Evolutionary conservation across 805 yeast species (phyloP).

Genomic region (Saccharomyces cerevisiae): DNA sequence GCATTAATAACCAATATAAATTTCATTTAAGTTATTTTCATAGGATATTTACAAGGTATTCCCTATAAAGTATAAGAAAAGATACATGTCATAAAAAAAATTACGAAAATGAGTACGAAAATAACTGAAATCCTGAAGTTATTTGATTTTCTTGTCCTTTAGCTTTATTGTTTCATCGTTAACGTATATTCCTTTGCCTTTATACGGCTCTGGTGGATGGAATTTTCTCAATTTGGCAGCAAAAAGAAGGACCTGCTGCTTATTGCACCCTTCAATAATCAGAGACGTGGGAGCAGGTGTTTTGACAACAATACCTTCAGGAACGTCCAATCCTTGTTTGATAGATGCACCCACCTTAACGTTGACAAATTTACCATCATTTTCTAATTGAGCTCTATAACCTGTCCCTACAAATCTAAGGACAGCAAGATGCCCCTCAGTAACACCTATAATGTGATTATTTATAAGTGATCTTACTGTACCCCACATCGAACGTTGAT

Average conservation of each 20-base stretch:
- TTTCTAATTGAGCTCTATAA: constrained; percentile 77
- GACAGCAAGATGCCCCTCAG: constrained; percentile 86
- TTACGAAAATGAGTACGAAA: background rate
- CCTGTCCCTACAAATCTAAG: constrained; percentile 94
- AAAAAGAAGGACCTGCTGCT: constrained; percentile 77
- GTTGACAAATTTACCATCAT: constrained; percentile 47
- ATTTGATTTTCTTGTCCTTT: constrained; percentile 91
- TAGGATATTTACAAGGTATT: background rate
- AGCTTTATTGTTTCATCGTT: constrained; percentile 84
- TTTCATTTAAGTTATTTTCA: background rate
- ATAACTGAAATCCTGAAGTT: background rate
- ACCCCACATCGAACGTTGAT: constrained; percentile 92
- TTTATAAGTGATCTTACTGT: constrained; percentile 72
- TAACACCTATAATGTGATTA: constrained; percentile 77
- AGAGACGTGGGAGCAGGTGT: constrained; percentile 83
- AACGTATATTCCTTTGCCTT: constrained; percentile 94
- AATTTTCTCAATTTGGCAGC: constrained; percentile 81
- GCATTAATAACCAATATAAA: no score
- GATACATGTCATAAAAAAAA: background rate
- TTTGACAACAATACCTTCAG: constrained; percentile 63
- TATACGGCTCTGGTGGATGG: constrained; percentile 96
- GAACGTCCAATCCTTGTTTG: constrained; percentile 67
- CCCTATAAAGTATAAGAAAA: background rate
- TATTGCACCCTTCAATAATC: constrained; percentile 77
- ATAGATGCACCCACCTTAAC: constrained; percentile 86